Evolutionary conservation across 1,139 yeast genomes (phyloP).

Genomic region (Magnusiomyces suaveolens): DNA sequence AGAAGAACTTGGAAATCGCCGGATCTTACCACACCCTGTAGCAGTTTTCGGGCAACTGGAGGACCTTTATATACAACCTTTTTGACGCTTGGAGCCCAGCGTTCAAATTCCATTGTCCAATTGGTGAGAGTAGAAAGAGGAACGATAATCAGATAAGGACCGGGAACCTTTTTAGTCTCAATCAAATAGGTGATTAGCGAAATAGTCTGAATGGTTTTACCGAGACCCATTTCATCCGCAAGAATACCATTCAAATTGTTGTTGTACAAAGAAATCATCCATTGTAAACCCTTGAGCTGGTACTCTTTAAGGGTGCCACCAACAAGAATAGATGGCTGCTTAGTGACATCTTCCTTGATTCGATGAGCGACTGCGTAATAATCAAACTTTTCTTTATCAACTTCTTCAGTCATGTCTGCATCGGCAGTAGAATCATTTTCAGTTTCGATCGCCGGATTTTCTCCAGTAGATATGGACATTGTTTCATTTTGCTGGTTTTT

Average conservation of each 20-base stretch:
- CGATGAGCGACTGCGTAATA: slow-evolving; percentile 92
- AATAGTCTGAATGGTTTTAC: slow-evolving; percentile 79
- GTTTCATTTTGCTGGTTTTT: slow-evolving; percentile 60
- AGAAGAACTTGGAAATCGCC: slow-evolving; percentile 85
- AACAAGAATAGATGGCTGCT: slow-evolving; percentile 78
- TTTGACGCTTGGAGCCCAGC: slow-evolving; percentile 64
- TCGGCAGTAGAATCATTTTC: slow-evolving; percentile 42
- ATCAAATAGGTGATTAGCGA: slow-evolving; percentile 66
- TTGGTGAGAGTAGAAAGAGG: slow-evolving; percentile 91
- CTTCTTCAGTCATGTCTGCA: slow-evolving; percentile 38
- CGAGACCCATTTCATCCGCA: slow-evolving; percentile 92
- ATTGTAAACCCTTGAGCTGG: slow-evolving; percentile 85
- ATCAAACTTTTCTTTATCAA: slow-evolving; percentile 56
- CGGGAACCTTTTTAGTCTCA: slow-evolving; percentile 51
- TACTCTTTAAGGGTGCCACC: slow-evolving; percentile 93
- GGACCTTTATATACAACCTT: slow-evolving; percentile 44
- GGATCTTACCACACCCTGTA: slow-evolving; percentile 57
- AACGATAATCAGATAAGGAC: slow-evolving; percentile 73
- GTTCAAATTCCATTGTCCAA: slow-evolving; percentile 94
- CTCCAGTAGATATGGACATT: slow-evolving; percentile 27
- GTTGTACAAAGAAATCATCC: slow-evolving; percentile 95
- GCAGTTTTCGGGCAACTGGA: slow-evolving; percentile 71
- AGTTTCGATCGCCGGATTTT: slow-evolving; percentile 18
- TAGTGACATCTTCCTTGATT: slow-evolving; percentile 65
- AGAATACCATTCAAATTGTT: slow-evolving; percentile 89